Percentiles rank a stretch among this genome's conserved stretches.
Evolutionary conservation across 768 basidiomycete genomes (phyloP).

Genomic region (Pleurotus pulmonarius): DNA sequence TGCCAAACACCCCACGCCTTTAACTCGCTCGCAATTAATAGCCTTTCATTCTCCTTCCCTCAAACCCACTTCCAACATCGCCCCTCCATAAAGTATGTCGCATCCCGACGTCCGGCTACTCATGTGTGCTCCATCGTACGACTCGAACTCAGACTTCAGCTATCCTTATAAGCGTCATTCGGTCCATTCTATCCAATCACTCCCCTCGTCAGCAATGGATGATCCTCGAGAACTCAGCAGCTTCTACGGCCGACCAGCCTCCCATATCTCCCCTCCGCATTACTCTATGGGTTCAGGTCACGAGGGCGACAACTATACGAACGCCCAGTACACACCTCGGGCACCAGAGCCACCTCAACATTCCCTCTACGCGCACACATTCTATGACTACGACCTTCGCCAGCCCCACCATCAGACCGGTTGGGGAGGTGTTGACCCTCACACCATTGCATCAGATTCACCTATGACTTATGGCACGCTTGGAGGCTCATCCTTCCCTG

Average conservation of each 20-base stretch:
- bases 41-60: conserved; percentile 3
- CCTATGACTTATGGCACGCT: background rate
- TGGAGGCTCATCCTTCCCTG: background rate
- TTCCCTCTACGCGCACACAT: background rate
- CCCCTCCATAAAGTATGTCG: conserved; percentile 3
- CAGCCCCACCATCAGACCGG: background rate
- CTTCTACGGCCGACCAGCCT: background rate
- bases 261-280: conserved; percentile 1
- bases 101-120: conserved; percentile 2
- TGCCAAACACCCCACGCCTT: conserved; percentile 9
- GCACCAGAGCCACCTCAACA: background rate
- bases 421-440: background rate
- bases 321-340: background rate
- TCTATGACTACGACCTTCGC: background rate
- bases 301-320: background rate
- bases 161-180: conserved; percentile 1
- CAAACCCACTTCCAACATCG: background rate
- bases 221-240: background rate
- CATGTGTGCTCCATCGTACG: background rate
- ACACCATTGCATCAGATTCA: background rate
- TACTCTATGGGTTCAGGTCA: background rate
- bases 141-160: background rate
- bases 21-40: conserved; percentile 3
- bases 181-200: background rate
- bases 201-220: background rate